Evolutionary conservation across 164 flowering plant genomes (phyloP).

Genomic region (Malania oleifera): DNA sequence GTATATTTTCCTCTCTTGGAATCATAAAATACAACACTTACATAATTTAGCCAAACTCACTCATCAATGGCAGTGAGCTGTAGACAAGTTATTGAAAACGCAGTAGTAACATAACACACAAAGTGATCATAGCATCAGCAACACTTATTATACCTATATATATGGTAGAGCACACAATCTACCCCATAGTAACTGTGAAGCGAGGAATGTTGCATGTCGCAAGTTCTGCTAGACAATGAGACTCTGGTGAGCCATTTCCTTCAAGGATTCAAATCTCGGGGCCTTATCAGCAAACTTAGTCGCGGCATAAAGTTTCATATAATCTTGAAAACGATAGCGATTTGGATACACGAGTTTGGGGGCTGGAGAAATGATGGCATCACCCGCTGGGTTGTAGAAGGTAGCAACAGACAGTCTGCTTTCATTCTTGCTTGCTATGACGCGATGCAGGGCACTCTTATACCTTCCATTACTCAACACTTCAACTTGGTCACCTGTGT

Average conservation of each 20-base stretch:
- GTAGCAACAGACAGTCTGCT: conserved; percentile 79
- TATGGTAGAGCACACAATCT: too few relatives aligned
- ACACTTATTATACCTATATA: too few relatives aligned
- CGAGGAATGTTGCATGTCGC: not conserved
- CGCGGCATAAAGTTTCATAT: conserved; percentile 52
- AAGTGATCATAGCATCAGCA: too few relatives aligned
- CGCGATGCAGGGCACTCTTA: conserved; percentile 61
- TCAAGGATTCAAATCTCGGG: conserved; percentile 58
- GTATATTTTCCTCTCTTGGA: too few relatives aligned
- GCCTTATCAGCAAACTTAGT: conserved; percentile 62
- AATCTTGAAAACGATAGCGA: conserved; percentile 50
- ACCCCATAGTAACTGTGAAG: too few relatives aligned
- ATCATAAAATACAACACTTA: too few relatives aligned
- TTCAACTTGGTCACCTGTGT: conserved; percentile 75
- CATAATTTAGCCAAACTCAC: too few relatives aligned
- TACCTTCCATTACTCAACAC: conserved; percentile 67
- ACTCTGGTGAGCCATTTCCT: conserved; percentile 32
- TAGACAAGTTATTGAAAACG: too few relatives aligned
- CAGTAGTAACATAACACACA: too few relatives aligned
- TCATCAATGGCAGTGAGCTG: too few relatives aligned
- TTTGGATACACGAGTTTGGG: conserved; percentile 47
- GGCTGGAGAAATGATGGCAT: conserved; percentile 72
- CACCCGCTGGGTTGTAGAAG: conserved; percentile 75
- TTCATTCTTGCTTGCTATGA: conserved; percentile 52
- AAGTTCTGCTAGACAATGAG: conserved; percentile 7